phyloP scores from a whole-genome alignment of 2,329 filamentous ascomycete species.

The Claviceps maximensis region DNA sequence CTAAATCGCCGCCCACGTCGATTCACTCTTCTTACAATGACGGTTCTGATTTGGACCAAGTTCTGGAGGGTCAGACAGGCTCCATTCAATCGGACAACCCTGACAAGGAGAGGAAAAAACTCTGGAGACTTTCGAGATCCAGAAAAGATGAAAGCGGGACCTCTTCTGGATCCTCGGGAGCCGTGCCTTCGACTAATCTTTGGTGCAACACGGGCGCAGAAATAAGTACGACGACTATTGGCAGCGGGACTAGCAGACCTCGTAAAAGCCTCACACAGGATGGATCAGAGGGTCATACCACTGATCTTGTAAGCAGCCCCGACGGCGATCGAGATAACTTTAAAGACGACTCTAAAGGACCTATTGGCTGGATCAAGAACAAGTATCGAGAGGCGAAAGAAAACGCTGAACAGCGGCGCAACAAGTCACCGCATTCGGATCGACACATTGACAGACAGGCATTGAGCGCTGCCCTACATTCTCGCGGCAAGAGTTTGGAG shows the following conservation, averaged over 20 bases:
- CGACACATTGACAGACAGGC: constrained; percentile 14
- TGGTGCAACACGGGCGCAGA: constrained; percentile 52
- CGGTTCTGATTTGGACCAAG: constrained; percentile 64
- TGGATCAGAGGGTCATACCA: constrained; percentile 29
- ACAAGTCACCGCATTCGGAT: constrained; percentile 40
- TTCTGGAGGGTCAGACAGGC: constrained; percentile 39
- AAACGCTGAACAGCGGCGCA: constrained; percentile 38
- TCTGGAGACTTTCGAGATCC: constrained; percentile 57
- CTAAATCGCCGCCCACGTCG: constrained; percentile 63
- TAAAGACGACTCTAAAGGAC: constrained; percentile 36
- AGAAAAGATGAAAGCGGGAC: constrained; percentile 42
- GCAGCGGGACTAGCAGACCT: constrained; percentile 40
- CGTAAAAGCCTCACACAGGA: constrained; percentile 39
- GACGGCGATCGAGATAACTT: constrained; percentile 23
- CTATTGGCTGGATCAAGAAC: constrained; percentile 45
- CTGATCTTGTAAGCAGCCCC: constrained; percentile 26
- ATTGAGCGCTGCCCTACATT: constrained; percentile 17
- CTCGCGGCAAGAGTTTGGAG: constrained; percentile 35
- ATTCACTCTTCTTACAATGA: constrained; percentile 69
- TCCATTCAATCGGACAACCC: constrained; percentile 27
- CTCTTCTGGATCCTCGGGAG: constrained; percentile 25
- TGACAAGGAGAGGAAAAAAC: constrained; percentile 56
- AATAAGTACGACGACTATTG: constrained; percentile 54
- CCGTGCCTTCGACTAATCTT: constrained; percentile 33
- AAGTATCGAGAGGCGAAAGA: constrained; percentile 49